phyloP scores from a whole-genome alignment of 805 yeast genomes.

The Scheffersomyces stipitis region DNA sequence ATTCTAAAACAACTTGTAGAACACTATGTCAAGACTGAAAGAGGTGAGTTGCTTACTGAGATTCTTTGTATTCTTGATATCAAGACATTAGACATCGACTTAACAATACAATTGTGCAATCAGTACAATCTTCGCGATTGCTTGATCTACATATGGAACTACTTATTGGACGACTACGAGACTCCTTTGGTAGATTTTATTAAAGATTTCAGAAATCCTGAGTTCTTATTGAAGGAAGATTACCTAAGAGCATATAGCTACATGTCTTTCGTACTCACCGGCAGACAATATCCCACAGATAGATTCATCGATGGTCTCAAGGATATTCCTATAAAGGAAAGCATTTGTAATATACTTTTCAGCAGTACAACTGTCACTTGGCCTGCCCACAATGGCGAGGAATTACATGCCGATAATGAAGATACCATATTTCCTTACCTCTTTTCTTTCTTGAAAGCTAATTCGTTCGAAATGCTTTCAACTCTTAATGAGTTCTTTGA shows the following conservation, averaged over 20 bases:
- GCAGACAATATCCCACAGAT: conserved; percentile 80
- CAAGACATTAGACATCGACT: conserved; percentile 70
- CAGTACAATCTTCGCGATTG: conserved; percentile 59
- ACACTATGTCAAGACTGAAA: conserved; percentile 38
- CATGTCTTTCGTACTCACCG: conserved; percentile 67
- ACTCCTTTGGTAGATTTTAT: conserved; percentile 70
- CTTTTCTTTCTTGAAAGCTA: conserved; percentile 50
- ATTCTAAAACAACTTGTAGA: conserved; percentile 63
- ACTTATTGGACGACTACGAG: conserved; percentile 63
- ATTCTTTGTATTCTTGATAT: conserved; percentile 70
- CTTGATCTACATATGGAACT: conserved; percentile 69
- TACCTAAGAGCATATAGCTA: conserved; percentile 43
- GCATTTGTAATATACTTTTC: conserved; percentile 58
- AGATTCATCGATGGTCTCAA: conserved; percentile 32
- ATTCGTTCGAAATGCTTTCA: conserved; percentile 60
- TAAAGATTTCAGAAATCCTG: conserved; percentile 23
- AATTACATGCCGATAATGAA: not conserved
- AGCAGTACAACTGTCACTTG: conserved; percentile 51
- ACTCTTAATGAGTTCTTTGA: conserved; percentile 83
- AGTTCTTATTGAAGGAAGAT: conserved; percentile 6
- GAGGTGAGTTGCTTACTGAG: conserved; percentile 58
- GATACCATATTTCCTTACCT: conserved; percentile 61
- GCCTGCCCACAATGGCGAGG: conserved; percentile 22
- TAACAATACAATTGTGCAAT: conserved; percentile 63
- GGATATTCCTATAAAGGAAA: conserved; percentile 45